A percentile compares a stretch with the other conserved stretches of the same genome.
Conservation (phyloP, 805 yeast species). For the Nakazawaea wyomingensis region DNA sequence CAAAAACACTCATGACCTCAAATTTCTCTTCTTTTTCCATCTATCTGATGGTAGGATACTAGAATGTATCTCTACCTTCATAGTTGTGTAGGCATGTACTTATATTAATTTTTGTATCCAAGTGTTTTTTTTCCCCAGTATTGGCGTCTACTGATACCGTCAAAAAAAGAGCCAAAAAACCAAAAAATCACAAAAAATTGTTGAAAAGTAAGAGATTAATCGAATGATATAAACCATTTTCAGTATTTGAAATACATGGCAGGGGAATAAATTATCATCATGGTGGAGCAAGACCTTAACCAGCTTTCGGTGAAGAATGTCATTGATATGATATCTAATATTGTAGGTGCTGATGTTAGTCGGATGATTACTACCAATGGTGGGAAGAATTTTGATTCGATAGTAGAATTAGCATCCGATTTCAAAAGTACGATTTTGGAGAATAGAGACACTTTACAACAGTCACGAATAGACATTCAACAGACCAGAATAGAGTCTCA, state of each 20-base stretch:
- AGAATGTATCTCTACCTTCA: too few species aligned
- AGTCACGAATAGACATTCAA: slow-evolving; percentile 9
- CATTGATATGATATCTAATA: not conserved
- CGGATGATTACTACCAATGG: not conserved
- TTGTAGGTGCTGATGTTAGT: not conserved
- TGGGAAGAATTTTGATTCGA: not conserved
- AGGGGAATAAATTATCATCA: not conserved
- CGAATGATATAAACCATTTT: not conserved
- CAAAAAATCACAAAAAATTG: too few species aligned
- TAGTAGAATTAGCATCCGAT: not conserved
- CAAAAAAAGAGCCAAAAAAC: too few species aligned
- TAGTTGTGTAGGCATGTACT: too few species aligned
- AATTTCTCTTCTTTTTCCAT: too few species aligned
- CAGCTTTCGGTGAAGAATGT: not conserved
- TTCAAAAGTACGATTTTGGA: not conserved
- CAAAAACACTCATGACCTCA: too few species aligned
- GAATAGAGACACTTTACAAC: slow-evolving; percentile 7
- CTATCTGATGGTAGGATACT: too few species aligned
- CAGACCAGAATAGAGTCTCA: slow-evolving; percentile 11
- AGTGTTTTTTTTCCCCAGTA: too few species aligned
- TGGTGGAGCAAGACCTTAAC: not conserved
- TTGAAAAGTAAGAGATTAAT: not conserved
- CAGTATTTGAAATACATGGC: too few species aligned
- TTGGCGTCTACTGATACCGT: too few species aligned
- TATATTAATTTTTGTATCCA: too few species aligned